Evolutionary conservation across 352 stramenopile genomes (phyloP).

Genomic region (Aphanomyces stellatus): DNA sequence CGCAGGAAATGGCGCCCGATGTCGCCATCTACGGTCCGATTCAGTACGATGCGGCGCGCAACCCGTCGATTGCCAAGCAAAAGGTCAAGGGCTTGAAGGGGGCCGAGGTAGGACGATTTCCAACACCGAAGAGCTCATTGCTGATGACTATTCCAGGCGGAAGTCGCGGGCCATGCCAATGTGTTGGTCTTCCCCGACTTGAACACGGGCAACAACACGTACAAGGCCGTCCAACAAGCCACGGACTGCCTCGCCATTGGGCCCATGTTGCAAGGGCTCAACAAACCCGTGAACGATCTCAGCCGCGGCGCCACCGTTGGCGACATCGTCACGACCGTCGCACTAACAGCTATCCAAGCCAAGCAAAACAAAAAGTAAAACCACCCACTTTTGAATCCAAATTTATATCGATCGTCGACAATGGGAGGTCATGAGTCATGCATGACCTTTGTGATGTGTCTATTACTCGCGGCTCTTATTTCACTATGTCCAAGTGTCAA

Average conservation of each 20-base stretch:
- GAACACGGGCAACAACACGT: conserved; percentile 86
- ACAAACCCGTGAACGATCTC: conserved; percentile 84
- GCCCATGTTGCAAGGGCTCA: conserved; percentile 82
- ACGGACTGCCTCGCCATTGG: conserved; percentile 38
- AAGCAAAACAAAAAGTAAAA: conserved; percentile 42
- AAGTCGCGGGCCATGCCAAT: conserved; percentile 72
- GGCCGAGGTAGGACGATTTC: conserved; percentile 20
- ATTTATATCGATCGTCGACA: too few species aligned
- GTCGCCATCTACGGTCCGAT: conserved; percentile 80
- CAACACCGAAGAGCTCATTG: background rate
- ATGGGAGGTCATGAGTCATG: too few species aligned
- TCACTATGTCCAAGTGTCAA: too few species aligned
- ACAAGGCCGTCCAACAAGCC: conserved; percentile 64
- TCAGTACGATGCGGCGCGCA: conserved; percentile 79
- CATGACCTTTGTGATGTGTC: too few species aligned
- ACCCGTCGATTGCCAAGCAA: conserved; percentile 63
- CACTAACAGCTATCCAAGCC: conserved; percentile 81
- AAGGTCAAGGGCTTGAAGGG: conserved; percentile 66
- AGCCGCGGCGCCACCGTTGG: conserved; percentile 81
- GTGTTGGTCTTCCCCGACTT: conserved; percentile 83
- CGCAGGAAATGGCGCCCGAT: conserved; percentile 51
- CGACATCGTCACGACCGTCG: conserved; percentile 86
- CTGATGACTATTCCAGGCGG: conserved; percentile 1
- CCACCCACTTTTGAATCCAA: too few species aligned
- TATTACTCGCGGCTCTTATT: too few species aligned